Evolutionary conservation across 192 early-diverging fungal species (phyloP), one percentile per base, ranked within the genome.

Genomic region (Backusella tuberculispora): DNA sequence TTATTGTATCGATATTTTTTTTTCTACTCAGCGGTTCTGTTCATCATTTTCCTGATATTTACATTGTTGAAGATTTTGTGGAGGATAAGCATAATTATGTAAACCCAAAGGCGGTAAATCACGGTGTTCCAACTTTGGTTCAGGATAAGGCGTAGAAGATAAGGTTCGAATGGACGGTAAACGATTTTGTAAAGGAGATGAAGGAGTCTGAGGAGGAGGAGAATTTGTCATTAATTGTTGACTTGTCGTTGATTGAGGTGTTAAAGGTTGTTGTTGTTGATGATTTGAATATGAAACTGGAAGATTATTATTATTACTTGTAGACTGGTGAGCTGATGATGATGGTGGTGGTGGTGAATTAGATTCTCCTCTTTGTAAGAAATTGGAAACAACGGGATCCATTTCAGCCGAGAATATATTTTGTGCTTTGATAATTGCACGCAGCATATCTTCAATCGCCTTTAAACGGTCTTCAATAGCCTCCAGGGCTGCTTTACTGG

Each of bases 391-490:
- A 8, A 63, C 64, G 45, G 76, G 71, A 73, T 73, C 76, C 38
- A 78, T 72, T 6, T 78, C 76, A 34, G n/a, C 65, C 13, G 44
- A 40, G 12, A 60, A 21, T 9, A 65, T 41, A 21, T 73, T 50
- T 45, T 78, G 76, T 37, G 70, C 24, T 46, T 78, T 72, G 3
- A 80, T 43, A n/a, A 82, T 78, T 17, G 74, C 73, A 26, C 71
- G 68, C 29, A 82, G 48, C 81, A 82, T 78, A 40, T 78, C 81
- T 65, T 82, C 81, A n/a, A 82, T 82, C 0, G 76, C 68, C 53
- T 78, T 78, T 29, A 82, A 71, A 48, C 81, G 42, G n/a, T 82
- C 81, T 42, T 82, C 81, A 50, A 82, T 82, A n/a, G 81, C 76
- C 45, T 82, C 81, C 26, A 82, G 60, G 3, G 77, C 81, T 17